Evolutionary conservation across 2,329 filamentous ascomycete genomes (phyloP).

Genomic region (Fusarium buxicola): DNA sequence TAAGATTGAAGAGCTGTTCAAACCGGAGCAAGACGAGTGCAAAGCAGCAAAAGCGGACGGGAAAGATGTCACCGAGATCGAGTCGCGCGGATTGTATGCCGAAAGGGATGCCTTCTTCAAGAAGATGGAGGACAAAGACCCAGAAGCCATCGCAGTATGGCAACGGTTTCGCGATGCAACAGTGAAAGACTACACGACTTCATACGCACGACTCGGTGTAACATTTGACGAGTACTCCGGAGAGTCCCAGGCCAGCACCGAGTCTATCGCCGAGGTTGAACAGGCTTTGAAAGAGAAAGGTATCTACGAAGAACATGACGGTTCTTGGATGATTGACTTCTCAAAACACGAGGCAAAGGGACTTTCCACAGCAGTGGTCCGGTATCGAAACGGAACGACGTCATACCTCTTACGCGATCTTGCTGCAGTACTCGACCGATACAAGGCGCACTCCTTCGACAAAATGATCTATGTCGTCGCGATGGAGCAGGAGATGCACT

Average conservation of each 20-base stretch:
- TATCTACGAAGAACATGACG: constrained; percentile 73
- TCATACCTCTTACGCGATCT: constrained; percentile 76
- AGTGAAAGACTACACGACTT: constrained; percentile 64
- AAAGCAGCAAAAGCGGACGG: constrained; percentile 58
- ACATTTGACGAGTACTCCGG: constrained; percentile 72
- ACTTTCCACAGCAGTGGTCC: constrained; percentile 73
- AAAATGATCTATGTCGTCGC: constrained; percentile 85
- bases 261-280: constrained; percentile 70
- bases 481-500: constrained; percentile 76
- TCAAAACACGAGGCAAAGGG: constrained; percentile 78
- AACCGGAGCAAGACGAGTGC: constrained; percentile 69
- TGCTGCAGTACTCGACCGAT: constrained; percentile 73
- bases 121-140: constrained; percentile 68
- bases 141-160: constrained; percentile 65
- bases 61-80: constrained; percentile 53
- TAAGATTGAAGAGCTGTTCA: constrained; percentile 71
- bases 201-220: constrained; percentile 67
- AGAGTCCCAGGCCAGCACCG: constrained; percentile 66
- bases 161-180: constrained; percentile 64
- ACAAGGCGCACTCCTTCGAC: constrained; percentile 72
- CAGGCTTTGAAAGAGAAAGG: constrained; percentile 68
- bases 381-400: constrained; percentile 62
- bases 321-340: constrained; percentile 76
- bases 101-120: constrained; percentile 69
- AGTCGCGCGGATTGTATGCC: constrained; percentile 54